These are phyloP conservation scores for Pterocarpus santalinus DNA, from an alignment of 306 rosid genomes.

Conservation along the genomic window DNA sequence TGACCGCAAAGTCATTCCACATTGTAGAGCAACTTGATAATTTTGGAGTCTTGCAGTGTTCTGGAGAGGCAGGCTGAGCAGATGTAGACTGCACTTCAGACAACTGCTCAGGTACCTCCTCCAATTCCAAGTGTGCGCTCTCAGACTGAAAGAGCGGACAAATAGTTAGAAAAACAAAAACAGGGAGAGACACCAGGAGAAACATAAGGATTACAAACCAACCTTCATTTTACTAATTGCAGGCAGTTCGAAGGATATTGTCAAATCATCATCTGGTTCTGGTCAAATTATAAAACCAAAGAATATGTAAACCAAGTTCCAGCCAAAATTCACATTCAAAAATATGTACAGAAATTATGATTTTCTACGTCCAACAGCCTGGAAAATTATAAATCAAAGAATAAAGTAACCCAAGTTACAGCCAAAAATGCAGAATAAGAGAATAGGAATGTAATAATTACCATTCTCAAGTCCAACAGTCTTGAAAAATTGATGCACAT, in stretches of 20 bases:
- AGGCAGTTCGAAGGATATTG: slow-evolving; percentile 41
- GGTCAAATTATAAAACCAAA: slow-evolving; percentile 2
- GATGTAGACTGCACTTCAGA: slow-evolving; percentile 47
- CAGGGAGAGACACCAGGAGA: background rate
- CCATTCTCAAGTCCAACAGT: slow-evolving; percentile 62
- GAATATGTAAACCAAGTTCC: background rate
- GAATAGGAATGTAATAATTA: slow-evolving; percentile 27
- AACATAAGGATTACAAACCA: slow-evolving; percentile 4
- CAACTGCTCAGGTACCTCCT: slow-evolving; percentile 58
- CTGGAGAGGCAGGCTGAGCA: slow-evolving; percentile 52
- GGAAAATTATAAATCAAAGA: background rate
- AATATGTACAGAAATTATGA: slow-evolving; percentile 34
- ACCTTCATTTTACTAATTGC: slow-evolving; percentile 55
- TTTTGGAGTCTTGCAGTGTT: slow-evolving; percentile 56
- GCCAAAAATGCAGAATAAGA: too few relatives aligned
- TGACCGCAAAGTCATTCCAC: slow-evolving; percentile 55
- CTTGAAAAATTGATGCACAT: slow-evolving; percentile 47
- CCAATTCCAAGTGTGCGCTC: slow-evolving; percentile 43
- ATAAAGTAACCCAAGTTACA: background rate
- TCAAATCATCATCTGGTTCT: slow-evolving; percentile 47
- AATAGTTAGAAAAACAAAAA: background rate
- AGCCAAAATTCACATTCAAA: background rate
- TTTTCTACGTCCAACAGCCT: slow-evolving; percentile 41
- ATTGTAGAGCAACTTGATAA: slow-evolving; percentile 39
- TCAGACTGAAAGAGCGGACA: slow-evolving; percentile 45